phyloP scores from a whole-genome alignment of 208 protist species.

The Trypanosoma avium region DNA sequence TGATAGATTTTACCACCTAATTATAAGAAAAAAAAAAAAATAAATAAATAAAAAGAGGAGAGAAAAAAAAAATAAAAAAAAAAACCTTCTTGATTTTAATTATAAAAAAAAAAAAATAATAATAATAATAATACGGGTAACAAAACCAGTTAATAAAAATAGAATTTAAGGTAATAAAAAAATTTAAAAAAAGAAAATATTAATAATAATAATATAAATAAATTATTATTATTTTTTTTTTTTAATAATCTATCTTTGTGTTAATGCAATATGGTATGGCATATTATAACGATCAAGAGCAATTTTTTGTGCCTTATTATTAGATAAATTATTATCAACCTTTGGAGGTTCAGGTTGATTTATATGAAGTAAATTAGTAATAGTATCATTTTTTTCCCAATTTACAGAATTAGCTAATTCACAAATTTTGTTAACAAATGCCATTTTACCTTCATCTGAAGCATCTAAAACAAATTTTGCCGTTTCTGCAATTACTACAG shows the following conservation, averaged over 20 bases:
- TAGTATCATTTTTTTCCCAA: slow-evolving; percentile 38
- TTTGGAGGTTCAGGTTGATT: slow-evolving; percentile 51
- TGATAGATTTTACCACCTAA: neutral
- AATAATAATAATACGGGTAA: neutral
- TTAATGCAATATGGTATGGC: slow-evolving; percentile 64
- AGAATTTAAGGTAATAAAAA: neutral
- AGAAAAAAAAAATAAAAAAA: neutral
- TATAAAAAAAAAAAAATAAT: slow-evolving; percentile 4
- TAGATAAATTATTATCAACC: slow-evolving; percentile 25
- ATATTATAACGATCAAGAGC: slow-evolving; percentile 54
- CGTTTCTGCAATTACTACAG: slow-evolving; percentile 83
- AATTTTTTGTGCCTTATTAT: slow-evolving; percentile 41
- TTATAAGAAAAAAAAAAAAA: neutral
- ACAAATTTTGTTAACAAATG: slow-evolving; percentile 65
- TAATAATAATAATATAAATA: slow-evolving; percentile 2
- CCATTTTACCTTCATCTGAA: slow-evolving; percentile 69
- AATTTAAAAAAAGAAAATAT: slow-evolving; percentile 6
- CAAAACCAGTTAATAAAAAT: slow-evolving; percentile 2
- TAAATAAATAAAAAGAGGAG: neutral
- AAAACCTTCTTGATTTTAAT: neutral
- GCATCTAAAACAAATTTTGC: slow-evolving; percentile 90
- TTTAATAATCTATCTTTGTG: neutral
- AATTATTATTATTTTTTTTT: neutral
- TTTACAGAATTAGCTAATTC: slow-evolving; percentile 39
- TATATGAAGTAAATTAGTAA: slow-evolving; percentile 52